Conservation (phyloP, 176 grass and related monocot genomes). For the Oryza brachyantha region DNA sequence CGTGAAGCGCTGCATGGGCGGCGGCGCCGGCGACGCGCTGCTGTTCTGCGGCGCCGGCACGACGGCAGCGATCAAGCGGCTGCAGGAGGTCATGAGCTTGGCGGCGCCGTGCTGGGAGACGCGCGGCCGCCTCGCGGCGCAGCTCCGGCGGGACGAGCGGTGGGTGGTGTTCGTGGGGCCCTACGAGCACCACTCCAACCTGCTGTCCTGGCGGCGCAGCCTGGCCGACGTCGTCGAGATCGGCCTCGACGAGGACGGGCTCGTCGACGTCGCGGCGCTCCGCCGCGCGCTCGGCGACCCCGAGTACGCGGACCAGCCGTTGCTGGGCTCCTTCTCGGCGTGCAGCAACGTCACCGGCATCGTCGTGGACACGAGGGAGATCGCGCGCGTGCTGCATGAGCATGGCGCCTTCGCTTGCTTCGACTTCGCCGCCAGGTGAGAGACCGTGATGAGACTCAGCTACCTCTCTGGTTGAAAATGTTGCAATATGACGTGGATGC, state of each 20-base stretch:
- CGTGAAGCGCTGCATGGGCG: slow-evolving; percentile 77
- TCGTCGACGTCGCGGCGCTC: slow-evolving; percentile 56
- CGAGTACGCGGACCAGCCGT: slow-evolving; percentile 37
- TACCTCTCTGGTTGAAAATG: no score
- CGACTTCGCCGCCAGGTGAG: slow-evolving; percentile 75
- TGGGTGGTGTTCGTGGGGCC: slow-evolving; percentile 86
- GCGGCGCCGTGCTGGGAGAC: slow-evolving; percentile 34
- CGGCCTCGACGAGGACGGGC: slow-evolving; percentile 39
- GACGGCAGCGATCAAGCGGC: slow-evolving; percentile 72
- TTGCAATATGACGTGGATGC: no score
- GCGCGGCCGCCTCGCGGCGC: slow-evolving; percentile 3
- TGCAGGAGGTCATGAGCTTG: slow-evolving; percentile 71
- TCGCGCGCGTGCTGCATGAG: slow-evolving; percentile 60
- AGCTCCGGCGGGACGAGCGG: slow-evolving; percentile 46
- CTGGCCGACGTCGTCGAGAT: slow-evolving; percentile 72
- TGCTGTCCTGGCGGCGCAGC: slow-evolving; percentile 79
- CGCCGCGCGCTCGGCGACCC: slow-evolving; percentile 6
- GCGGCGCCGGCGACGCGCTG: slow-evolving; percentile 39
- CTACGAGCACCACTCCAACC: slow-evolving; percentile 89
- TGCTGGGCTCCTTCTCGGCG: slow-evolving; percentile 83
- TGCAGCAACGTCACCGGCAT: slow-evolving; percentile 88
- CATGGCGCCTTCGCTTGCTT: slow-evolving; percentile 85
- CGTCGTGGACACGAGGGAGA: slow-evolving; percentile 50
- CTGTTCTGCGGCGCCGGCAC: slow-evolving; percentile 67
- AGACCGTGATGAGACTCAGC: no score